Conservation (phyloP, 2,329 filamentous ascomycete genomes). For the Mycocentrospora acerina region DNA sequence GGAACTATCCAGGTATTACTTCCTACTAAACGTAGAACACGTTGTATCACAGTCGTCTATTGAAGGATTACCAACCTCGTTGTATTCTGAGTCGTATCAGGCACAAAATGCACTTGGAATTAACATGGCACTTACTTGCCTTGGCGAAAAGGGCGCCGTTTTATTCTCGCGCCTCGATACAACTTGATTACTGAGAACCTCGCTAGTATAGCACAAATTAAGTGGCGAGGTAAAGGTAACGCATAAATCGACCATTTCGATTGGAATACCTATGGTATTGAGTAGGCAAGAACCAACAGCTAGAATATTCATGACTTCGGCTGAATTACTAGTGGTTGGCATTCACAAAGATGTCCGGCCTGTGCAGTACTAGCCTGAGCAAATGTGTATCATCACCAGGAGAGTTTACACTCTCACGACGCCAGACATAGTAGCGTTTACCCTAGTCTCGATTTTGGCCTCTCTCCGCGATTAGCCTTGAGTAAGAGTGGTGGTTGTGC, state of each 20-base stretch:
- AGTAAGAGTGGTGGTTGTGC: constrained; percentile 75
- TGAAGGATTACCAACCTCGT: no score
- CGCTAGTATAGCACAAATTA: constrained; percentile 20
- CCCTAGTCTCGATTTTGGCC: constrained; percentile 67
- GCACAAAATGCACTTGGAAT: no score
- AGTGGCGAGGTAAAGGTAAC: constrained; percentile 20
- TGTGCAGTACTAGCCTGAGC: background rate
- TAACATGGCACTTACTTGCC: background rate
- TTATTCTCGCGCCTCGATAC: constrained; percentile 23
- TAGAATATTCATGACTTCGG: constrained; percentile 12
- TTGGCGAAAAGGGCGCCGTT: background rate
- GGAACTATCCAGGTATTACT: no score
- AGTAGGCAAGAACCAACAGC: constrained; percentile 21
- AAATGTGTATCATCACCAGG: background rate
- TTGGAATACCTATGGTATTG: constrained; percentile 19
- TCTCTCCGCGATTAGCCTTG: constrained; percentile 72
- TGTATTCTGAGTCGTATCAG: no score
- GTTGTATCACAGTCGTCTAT: no score
- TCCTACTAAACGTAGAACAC: no score
- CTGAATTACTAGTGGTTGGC: constrained; percentile 13
- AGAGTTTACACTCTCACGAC: constrained; percentile 39
- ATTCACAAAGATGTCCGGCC: constrained; percentile 20
- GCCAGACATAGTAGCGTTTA: constrained; percentile 73
- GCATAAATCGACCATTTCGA: constrained; percentile 21
- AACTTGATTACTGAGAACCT: constrained; percentile 19